Conservation (phyloP, 148 eudicot species). For the Heliosperma pusillum region DNA sequence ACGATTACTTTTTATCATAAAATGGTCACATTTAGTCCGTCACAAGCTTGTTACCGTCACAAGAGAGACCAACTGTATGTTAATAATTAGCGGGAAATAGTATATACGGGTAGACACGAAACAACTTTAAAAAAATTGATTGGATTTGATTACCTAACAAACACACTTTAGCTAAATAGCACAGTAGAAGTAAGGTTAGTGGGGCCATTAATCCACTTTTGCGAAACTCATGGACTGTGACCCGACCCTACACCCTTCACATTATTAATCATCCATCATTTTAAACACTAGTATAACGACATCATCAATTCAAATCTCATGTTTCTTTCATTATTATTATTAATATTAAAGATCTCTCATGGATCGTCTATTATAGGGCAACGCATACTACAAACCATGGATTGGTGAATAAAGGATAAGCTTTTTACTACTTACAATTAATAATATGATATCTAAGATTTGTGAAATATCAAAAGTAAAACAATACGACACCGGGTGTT, state of each 20-base stretch:
- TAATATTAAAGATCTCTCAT: no score
- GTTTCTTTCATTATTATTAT: neutral
- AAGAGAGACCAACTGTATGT: no score
- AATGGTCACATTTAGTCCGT: no score
- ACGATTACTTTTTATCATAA: no score
- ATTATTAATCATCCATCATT: constrained; percentile 15
- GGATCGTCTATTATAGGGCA: neutral
- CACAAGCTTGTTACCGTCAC: no score
- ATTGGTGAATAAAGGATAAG: no score
- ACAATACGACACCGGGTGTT: no score
- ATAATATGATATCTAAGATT: no score
- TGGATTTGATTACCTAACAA: constrained; percentile 30
- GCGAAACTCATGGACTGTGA: constrained; percentile 26
- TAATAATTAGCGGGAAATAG: neutral
- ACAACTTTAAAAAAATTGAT: constrained; percentile 25
- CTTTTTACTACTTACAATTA: no score
- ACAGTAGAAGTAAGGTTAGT: constrained; percentile 13
- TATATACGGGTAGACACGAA: constrained; percentile 17
- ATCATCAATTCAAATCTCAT: no score
- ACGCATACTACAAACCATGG: neutral
- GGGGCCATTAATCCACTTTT: constrained; percentile 31
- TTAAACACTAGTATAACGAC: neutral
- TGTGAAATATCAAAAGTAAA: no score
- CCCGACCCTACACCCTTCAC: constrained; percentile 3
- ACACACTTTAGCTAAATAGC: constrained; percentile 10